A percentile compares a stretch with the other conserved stretches of the same genome.
Evolutionary conservation across 2,329 filamentous ascomycete genomes (phyloP).

Genomic region (Hymenoscyphus fructigenus): DNA sequence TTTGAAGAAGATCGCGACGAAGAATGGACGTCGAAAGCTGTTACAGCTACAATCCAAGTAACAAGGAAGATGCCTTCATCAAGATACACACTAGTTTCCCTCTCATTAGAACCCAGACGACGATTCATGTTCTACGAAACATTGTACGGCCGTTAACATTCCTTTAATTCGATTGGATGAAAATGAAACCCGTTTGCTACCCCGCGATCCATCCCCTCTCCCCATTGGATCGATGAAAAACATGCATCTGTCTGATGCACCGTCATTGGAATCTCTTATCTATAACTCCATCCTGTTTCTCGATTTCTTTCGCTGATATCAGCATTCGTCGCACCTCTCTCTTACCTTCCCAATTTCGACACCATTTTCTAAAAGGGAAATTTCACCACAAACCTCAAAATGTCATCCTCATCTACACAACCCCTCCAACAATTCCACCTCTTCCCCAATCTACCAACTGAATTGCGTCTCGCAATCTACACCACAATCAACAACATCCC

Average conservation of each 20-base stretch:
- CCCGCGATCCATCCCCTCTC: background rate
- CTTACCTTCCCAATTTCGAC: background rate
- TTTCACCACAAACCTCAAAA: background rate
- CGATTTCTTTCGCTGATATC: background rate
- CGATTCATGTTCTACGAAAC: background rate
- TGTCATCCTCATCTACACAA: background rate
- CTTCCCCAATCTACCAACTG: constrained; percentile 29
- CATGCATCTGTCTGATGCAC: background rate
- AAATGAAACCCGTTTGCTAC: background rate
- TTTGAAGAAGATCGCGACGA: no score
- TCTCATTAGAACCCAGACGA: background rate
- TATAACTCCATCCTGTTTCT: background rate
- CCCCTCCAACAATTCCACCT: constrained; percentile 20
- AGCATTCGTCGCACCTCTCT: background rate
- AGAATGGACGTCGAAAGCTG: background rate
- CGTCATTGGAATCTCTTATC: background rate
- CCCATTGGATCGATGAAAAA: background rate
- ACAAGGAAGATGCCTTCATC: background rate
- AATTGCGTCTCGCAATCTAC: constrained; percentile 32
- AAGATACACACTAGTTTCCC: background rate
- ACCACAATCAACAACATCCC: constrained; percentile 14
- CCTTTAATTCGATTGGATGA: background rate
- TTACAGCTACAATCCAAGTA: background rate
- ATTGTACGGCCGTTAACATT: background rate
- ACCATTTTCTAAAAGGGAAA: background rate